Evolutionary conservation across 106 monocot genomes (phyloP).

Genomic region (Acanthochlamys bracteata): DNA sequence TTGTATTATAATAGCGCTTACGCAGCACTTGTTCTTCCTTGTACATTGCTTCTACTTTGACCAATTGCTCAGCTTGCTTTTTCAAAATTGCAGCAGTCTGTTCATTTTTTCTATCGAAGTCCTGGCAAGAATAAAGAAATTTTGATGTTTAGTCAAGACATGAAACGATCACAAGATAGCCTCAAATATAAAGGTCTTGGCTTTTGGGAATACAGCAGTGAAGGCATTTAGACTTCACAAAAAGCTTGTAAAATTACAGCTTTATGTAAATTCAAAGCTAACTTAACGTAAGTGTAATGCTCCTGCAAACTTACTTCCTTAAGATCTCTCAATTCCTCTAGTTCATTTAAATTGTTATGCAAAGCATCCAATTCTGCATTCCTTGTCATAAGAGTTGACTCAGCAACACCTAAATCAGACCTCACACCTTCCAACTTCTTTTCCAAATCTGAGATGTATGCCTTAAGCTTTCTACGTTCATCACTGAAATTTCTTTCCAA

Average conservation of each 20-base stretch:
- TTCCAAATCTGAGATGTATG: conserved; percentile 53
- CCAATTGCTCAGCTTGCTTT: conserved; percentile 80
- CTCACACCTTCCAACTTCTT: conserved; percentile 38
- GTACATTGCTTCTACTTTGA: conserved; percentile 74
- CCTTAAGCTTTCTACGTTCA: conserved; percentile 39
- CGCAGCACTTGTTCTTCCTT: conserved; percentile 89
- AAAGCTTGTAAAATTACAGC: too few relatives aligned
- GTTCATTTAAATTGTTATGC: conserved; percentile 65
- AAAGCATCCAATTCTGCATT: conserved; percentile 55
- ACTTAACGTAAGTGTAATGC: neutral
- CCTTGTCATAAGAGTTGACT: conserved; percentile 53
- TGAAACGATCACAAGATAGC: too few relatives aligned
- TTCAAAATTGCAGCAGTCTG: conserved; percentile 90
- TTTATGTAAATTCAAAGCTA: neutral
- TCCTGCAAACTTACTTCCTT: conserved; percentile 49
- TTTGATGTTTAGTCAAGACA: neutral
- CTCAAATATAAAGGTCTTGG: too few relatives aligned
- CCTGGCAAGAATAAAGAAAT: conserved; percentile 33
- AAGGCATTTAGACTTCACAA: too few relatives aligned
- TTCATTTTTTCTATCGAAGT: conserved; percentile 91
- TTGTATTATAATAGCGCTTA: conserved; percentile 91
- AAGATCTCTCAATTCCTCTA: conserved; percentile 88
- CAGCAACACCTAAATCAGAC: conserved; percentile 38
- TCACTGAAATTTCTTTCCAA: conserved; percentile 50
- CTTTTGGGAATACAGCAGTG: too few relatives aligned